Evolutionary conservation across 2,329 filamentous ascomycete species (phyloP).

Genomic region (Curvularia hawaiiensis): DNA sequence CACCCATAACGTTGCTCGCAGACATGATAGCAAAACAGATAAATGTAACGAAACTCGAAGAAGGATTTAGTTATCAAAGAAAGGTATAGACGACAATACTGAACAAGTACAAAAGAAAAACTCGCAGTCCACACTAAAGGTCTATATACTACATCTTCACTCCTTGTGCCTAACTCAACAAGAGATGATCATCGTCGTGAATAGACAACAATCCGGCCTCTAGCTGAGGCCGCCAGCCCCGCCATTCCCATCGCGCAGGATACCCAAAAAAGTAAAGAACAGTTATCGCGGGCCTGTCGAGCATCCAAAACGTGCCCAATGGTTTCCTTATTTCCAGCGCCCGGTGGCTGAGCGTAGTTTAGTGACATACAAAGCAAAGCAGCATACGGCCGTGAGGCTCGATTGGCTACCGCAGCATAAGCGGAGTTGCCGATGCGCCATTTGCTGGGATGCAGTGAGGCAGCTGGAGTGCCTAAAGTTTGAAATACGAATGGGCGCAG

Average conservation of each 20-base stretch:
- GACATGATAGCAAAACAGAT: not conserved
- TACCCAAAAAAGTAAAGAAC: not conserved
- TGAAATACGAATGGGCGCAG: not conserved
- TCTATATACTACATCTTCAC: not conserved
- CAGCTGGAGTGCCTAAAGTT: not conserved
- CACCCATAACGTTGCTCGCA: slow-evolving; percentile 1
- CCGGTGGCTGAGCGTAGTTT: slow-evolving; percentile 1
- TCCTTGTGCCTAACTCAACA: not conserved
- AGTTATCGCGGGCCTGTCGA: not conserved
- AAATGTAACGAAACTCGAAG: not conserved
- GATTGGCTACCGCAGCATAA: not conserved
- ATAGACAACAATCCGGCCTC: not conserved
- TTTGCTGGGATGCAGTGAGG: not conserved
- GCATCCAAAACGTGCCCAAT: not conserved
- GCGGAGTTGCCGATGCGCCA: not conserved
- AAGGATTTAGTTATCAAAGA: not conserved
- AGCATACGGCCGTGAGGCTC: not conserved
- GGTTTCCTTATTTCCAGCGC: not conserved
- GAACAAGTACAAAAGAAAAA: too few species aligned
- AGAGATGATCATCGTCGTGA: not conserved
- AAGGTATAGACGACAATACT: not conserved
- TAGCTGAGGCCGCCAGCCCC: not conserved
- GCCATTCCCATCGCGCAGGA: slow-evolving; percentile 2
- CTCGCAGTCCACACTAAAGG: not conserved
- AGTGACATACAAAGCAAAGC: not conserved